Evolutionary conservation across 176 grass and related monocot genomes (phyloP).

Genomic region (Leersia perrieri): DNA sequence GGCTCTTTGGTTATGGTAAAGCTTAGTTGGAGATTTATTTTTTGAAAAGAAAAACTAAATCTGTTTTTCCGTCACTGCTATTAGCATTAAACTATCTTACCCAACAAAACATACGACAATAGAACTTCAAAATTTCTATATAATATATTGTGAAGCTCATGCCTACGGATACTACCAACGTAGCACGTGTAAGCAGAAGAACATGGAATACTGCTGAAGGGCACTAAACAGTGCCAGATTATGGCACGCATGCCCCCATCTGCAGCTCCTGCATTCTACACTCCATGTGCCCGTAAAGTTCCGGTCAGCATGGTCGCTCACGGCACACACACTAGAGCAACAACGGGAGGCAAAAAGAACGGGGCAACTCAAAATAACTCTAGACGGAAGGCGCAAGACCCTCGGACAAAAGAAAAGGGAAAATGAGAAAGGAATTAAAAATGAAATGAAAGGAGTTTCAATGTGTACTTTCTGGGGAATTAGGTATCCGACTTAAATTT

Average conservation of each 20-base stretch:
- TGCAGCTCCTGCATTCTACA: constrained; percentile 18
- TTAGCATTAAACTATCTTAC: background rate
- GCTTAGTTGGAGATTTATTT: background rate
- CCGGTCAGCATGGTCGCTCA: constrained; percentile 1
- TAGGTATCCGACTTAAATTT: constrained; percentile 99
- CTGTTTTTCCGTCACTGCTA: background rate
- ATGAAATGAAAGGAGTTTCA: constrained; percentile 84
- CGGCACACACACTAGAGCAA: constrained; percentile 33
- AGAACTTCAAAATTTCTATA: background rate
- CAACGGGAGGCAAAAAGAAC: constrained; percentile 43
- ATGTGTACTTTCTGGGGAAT: constrained; percentile 99
- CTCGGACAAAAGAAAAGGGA: constrained; percentile 27
- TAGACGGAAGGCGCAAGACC: constrained; percentile 38
- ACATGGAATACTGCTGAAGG: background rate
- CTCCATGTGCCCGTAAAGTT: constrained; percentile 22
- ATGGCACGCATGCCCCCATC: constrained; percentile 30
- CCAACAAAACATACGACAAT: constrained; percentile 7
- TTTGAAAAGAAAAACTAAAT: background rate
- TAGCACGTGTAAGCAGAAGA: constrained; percentile 4
- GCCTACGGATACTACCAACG: background rate
- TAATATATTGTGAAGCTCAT: background rate
- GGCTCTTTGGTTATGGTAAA: background rate
- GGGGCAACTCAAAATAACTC: constrained; percentile 50
- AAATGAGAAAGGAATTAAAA: constrained; percentile 44
- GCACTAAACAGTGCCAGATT: background rate